A percentile compares a stretch with the other conserved stretches of the same genome.
Conservation (phyloP, 2,329 filamentous ascomycete species). For the Penicillium sp. region DNA sequence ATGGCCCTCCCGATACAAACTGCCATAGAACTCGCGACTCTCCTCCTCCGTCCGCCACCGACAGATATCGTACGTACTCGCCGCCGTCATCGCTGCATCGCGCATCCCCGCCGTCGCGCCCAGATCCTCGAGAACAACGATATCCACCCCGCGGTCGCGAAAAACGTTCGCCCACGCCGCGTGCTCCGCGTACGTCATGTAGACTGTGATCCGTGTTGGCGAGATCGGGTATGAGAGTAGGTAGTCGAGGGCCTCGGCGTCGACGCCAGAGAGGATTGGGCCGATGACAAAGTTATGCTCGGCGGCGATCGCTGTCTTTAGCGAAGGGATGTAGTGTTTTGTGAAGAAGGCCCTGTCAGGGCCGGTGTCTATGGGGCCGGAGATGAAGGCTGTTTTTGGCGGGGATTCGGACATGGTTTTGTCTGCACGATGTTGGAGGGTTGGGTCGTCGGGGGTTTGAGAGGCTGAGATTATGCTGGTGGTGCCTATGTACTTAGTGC, state of each 20-base stretch:
- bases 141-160: conserved; percentile 20
- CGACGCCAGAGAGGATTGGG: conserved; percentile 29
- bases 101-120: conserved; percentile 29
- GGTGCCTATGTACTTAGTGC: too few species aligned
- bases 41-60: conserved; percentile 35
- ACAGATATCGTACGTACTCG: conserved; percentile 42
- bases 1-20: conserved; percentile 28
- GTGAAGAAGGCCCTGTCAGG: conserved; percentile 33
- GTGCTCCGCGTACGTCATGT: conserved; percentile 31
- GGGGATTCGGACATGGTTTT: neutral
- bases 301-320: conserved; percentile 25
- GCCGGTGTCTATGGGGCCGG: conserved; percentile 37
- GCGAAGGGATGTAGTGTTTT: conserved; percentile 33
- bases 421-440: neutral
- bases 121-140: conserved; percentile 23
- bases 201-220: conserved; percentile 30
- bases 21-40: conserved; percentile 33
- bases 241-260: conserved; percentile 34
- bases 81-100: conserved; percentile 38
- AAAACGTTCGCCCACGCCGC: conserved; percentile 24
- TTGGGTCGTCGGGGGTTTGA: too few species aligned
- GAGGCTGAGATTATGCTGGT: too few species aligned
- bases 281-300: conserved; percentile 33
- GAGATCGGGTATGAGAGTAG: conserved; percentile 30
- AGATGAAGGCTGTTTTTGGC: conserved; percentile 35